phyloP scores from a whole-genome alignment of 495 filamentous ascomycete genomes.

The Neurospora sp. region DNA sequence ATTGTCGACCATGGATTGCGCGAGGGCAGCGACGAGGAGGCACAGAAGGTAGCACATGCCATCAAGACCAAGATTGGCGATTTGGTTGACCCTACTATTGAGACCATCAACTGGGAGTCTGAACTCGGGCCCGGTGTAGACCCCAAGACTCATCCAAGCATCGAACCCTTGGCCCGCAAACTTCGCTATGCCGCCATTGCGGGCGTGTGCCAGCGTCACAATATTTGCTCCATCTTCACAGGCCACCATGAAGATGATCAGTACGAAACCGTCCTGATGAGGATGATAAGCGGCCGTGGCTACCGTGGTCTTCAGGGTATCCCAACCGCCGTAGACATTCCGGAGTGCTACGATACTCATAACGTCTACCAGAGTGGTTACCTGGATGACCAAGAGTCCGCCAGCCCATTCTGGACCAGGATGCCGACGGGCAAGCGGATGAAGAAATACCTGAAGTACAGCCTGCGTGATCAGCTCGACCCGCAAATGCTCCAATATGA shows the following conservation, averaged over 20 bases:
- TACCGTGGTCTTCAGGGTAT: conserved; percentile 66
- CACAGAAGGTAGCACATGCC: conserved; percentile 44
- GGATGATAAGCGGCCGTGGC: conserved; percentile 51
- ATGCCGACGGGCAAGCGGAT: conserved; percentile 5
- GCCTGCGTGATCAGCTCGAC: conserved; percentile 17
- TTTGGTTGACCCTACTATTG: conserved; percentile 2
- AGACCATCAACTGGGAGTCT: conserved; percentile 3
- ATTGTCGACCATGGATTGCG: conserved; percentile 75
- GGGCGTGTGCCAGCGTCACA: conserved; percentile 38
- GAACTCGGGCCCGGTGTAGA: not conserved
- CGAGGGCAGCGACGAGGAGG: conserved; percentile 58
- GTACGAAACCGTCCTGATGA: conserved; percentile 77
- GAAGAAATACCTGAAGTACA: conserved; percentile 9
- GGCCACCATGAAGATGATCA: conserved; percentile 83
- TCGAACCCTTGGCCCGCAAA: conserved; percentile 71
- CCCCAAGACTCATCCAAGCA: conserved; percentile 42
- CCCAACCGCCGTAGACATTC: conserved; percentile 51
- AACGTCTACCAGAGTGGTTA: conserved; percentile 60
- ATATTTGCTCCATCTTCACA: conserved; percentile 50
- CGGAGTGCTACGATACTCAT: conserved; percentile 70
- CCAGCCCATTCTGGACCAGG: conserved; percentile 19
- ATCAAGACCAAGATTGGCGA: conserved; percentile 28
- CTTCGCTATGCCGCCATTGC: conserved; percentile 66
- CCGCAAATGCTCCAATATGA: conserved; percentile 2
- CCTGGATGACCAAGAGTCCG: conserved; percentile 26